A percentile compares a stretch with the other conserved stretches of the same genome.
phyloP scores from a whole-genome alignment of 202 grass and related monocot species.

The Elaeis oleifera region DNA sequence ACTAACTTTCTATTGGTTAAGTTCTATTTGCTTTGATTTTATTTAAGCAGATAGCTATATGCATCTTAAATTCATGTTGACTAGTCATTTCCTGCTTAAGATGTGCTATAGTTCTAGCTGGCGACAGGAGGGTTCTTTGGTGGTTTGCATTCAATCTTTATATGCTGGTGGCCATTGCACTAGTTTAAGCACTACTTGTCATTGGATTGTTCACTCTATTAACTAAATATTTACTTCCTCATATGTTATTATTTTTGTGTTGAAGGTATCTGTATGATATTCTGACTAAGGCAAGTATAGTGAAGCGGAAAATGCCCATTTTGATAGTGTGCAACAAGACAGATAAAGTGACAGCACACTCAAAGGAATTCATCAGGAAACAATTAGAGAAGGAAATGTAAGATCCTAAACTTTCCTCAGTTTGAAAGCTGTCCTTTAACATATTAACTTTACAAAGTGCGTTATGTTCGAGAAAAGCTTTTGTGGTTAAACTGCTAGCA shows the following conservation, averaged over 20 bases:
- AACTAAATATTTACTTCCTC: not conserved
- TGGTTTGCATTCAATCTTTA: no score
- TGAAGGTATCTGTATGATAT: constrained; percentile 89
- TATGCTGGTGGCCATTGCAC: no score
- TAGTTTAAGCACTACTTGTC: not conserved
- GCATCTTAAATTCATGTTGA: no score
- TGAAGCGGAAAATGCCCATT: constrained; percentile 67
- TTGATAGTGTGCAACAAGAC: constrained; percentile 94
- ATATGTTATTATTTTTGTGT: constrained; percentile 3
- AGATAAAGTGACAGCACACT: constrained; percentile 96
- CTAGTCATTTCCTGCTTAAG: no score
- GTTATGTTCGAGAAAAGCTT: no score
- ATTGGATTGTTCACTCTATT: not conserved
- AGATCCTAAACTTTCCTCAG: constrained; percentile 7
- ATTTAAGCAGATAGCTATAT: no score
- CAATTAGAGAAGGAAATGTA: constrained; percentile 99
- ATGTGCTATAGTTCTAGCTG: no score
- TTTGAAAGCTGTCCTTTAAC: constrained; percentile 1
- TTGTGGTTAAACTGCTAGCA: no score
- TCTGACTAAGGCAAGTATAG: constrained; percentile 66
- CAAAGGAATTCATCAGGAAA: constrained; percentile 95
- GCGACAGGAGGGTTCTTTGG: no score
- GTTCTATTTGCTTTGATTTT: no score
- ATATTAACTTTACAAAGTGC: not conserved
- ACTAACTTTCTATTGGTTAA: not conserved